A percentile compares a stretch with the other conserved stretches of the same genome.
Conservation (phyloP, 768 basidiomycete genomes). For the Flagelloscypha sp. region DNA sequence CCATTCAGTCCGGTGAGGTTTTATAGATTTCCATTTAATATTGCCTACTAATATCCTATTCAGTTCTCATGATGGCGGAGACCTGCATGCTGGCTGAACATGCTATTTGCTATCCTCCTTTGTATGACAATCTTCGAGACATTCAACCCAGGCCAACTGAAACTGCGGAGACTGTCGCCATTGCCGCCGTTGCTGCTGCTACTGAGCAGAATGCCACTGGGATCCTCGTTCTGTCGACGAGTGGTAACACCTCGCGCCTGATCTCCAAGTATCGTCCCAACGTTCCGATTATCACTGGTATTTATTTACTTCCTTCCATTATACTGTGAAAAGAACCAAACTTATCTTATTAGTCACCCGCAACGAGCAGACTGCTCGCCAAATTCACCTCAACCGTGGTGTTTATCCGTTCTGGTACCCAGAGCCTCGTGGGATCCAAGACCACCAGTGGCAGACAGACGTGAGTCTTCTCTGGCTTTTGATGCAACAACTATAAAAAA, state of each 20-base stretch:
- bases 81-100: constrained; percentile 95
- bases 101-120: constrained; percentile 89
- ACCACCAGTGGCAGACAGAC: constrained; percentile 95
- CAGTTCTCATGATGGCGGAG: constrained; percentile 99
- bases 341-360: constrained; percentile 66
- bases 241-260: constrained; percentile 91
- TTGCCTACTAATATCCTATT: background rate
- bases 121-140: constrained; percentile 81
- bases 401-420: constrained; percentile 97
- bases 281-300: constrained; percentile 92
- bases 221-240: constrained; percentile 93
- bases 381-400: constrained; percentile 94
- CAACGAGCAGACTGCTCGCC: constrained; percentile 90
- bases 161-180: constrained; percentile 92
- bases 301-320: constrained; percentile 17
- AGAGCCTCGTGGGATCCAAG: constrained; percentile 83
- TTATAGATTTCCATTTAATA: background rate
- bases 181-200: constrained; percentile 93
- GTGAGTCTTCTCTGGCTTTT: constrained; percentile 37
- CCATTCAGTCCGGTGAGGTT: constrained; percentile 82
- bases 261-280: constrained; percentile 93
- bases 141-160: constrained; percentile 83
- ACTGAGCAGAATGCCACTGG: constrained; percentile 92
- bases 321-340: constrained; percentile 2
- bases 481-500: constrained; percentile 8